Conservation (phyloP, 2,329 filamentous ascomycete species). For the Chrysoporthe austroafricana region DNA sequence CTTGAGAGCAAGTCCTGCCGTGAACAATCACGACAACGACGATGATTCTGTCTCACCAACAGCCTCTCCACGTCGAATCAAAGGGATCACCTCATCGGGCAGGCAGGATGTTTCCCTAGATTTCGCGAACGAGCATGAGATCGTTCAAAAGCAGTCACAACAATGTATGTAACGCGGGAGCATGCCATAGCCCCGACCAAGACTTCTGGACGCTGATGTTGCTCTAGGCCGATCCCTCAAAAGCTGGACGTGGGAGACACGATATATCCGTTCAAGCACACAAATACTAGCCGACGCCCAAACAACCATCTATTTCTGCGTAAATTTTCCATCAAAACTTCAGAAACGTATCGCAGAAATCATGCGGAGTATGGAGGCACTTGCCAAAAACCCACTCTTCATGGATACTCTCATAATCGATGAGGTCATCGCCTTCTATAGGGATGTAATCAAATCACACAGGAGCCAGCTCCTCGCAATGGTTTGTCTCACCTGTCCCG, state of each 20-base stretch:
- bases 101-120: neutral
- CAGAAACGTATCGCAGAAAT: constrained; percentile 22
- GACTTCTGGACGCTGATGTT: neutral
- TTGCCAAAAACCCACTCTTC: constrained; percentile 26
- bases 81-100: constrained; percentile 13
- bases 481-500: constrained; percentile 10
- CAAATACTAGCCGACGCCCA: constrained; percentile 23
- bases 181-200: neutral
- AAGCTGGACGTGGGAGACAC: constrained; percentile 27
- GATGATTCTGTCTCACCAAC: constrained; percentile 24
- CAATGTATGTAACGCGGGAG: neutral
- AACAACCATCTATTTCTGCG: constrained; percentile 23
- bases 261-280: constrained; percentile 21
- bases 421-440: constrained; percentile 27
- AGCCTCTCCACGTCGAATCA: constrained; percentile 16
- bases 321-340: constrained; percentile 22
- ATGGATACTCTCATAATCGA: constrained; percentile 29
- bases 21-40: neutral
- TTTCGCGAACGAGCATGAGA: constrained; percentile 6
- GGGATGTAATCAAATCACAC: constrained; percentile 26
- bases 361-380: constrained; percentile 22
- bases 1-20: neutral
- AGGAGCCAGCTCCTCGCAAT: constrained; percentile 25
- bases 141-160: neutral
- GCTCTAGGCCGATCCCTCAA: constrained; percentile 14